Evolutionary conservation across 805 yeast genomes (phyloP).

Genomic region (Wickerhamomyces chambardii): DNA sequence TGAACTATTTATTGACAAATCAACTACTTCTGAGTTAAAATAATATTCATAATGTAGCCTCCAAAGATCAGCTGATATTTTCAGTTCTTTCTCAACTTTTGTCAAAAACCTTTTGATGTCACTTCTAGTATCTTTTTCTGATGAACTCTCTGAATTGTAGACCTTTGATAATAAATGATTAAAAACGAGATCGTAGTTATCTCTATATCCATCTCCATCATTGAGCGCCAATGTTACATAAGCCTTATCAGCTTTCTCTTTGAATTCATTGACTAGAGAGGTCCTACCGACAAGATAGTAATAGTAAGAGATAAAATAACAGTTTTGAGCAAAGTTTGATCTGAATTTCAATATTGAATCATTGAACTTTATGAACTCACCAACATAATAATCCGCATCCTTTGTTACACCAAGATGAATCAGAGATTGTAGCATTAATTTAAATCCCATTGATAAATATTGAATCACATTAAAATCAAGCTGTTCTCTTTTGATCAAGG

Average conservation of each 20-base stretch:
- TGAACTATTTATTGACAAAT: slow-evolving; percentile 6
- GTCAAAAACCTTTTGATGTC: slow-evolving; percentile 10
- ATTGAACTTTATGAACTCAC: slow-evolving; percentile 30
- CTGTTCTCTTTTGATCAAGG: slow-evolving; percentile 35
- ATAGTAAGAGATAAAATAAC: slow-evolving; percentile 13
- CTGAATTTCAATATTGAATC: slow-evolving; percentile 7
- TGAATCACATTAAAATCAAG: slow-evolving; percentile 21
- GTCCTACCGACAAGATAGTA: slow-evolving; percentile 9
- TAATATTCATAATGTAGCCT: slow-evolving; percentile 12
- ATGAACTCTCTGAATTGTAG: slow-evolving; percentile 1
- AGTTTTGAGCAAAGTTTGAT: slow-evolving; percentile 6
- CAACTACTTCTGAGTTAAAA: slow-evolving; percentile 8
- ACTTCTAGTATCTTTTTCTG: slow-evolving; percentile 1
- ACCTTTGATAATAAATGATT: slow-evolving; percentile 12
- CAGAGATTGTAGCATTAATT: slow-evolving; percentile 27
- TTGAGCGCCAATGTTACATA: slow-evolving; percentile 9
- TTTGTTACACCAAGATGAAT: slow-evolving; percentile 45
- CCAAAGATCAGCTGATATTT: slow-evolving; percentile 9
- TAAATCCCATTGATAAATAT: slow-evolving; percentile 28
- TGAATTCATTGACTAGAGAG: slow-evolving; percentile 2
- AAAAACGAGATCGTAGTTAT: slow-evolving; percentile 15
- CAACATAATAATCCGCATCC: slow-evolving; percentile 45
- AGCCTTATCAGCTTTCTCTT: slow-evolving; percentile 6
- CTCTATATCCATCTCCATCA: slow-evolving; percentile 3
- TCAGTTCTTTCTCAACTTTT: slow-evolving; percentile 12